Percentiles rank a stretch among this genome's conserved stretches.
These are phyloP conservation scores for Bipolaris oryzae DNA, from an alignment of 2,329 filamentous ascomycete genomes.

Conservation along the genomic window DNA sequence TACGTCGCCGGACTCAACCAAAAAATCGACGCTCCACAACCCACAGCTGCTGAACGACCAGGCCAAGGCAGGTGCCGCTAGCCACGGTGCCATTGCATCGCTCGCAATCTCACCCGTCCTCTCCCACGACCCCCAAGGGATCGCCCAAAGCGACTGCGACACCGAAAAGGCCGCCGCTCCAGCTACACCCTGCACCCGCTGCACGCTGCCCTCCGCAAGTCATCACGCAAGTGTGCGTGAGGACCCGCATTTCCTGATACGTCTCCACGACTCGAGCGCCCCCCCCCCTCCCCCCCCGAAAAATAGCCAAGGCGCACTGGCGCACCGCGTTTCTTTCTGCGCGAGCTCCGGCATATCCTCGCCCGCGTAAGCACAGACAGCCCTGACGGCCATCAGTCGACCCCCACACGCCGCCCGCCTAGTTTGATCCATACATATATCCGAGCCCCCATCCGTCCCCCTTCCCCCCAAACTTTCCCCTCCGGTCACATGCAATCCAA, in stretches of 20 bases:
- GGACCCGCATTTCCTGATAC: constrained; percentile 31
- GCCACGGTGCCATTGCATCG: constrained; percentile 6
- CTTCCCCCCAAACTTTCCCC: constrained; percentile 45
- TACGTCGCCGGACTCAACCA: constrained; percentile 22
- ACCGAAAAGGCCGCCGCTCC: constrained; percentile 9
- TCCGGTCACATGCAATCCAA: constrained; percentile 50
- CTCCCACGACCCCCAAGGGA: constrained; percentile 3
- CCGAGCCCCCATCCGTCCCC: constrained; percentile 46
- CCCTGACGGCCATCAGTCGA: constrained; percentile 33
- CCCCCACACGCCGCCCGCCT: constrained; percentile 38
- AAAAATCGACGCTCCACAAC: constrained; percentile 18
- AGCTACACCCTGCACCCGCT: constrained; percentile 23
- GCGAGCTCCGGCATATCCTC: constrained; percentile 32
- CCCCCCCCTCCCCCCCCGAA: constrained; percentile 16
- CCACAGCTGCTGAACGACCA: constrained; percentile 12
- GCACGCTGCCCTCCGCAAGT: constrained; percentile 27
- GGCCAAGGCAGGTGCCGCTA: constrained; percentile 24
- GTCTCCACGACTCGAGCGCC: constrained; percentile 23
- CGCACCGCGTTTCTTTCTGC: constrained; percentile 32
- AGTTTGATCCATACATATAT: constrained; percentile 43
- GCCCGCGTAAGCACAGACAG: constrained; percentile 39
- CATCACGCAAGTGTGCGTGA: constrained; percentile 20
- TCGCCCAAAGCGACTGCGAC: constrained; percentile 12
- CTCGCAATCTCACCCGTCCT: constrained; percentile 14
- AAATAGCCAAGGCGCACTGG: constrained; percentile 25